These are phyloP conservation scores for Trichoderma arundinaceum DNA, from an alignment of 2,329 filamentous ascomycete genomes.

Conservation along the genomic window DNA sequence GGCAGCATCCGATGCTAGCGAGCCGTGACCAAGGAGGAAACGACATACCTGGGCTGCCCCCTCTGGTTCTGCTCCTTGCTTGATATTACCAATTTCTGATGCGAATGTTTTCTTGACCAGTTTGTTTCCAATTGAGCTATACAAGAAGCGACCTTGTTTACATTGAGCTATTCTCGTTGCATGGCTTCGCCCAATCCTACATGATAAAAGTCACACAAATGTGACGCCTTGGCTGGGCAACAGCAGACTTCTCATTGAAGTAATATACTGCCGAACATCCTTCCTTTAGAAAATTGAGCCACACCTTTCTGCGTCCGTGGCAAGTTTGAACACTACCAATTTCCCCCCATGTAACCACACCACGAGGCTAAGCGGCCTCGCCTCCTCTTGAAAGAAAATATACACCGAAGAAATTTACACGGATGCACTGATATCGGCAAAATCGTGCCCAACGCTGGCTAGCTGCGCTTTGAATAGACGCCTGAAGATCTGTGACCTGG, in stretches of 20 bases:
- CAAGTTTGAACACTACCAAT: constrained; percentile 3
- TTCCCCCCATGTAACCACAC: constrained; percentile 11
- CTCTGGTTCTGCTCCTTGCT: neutral
- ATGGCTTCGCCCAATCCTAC: neutral
- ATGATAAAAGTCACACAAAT: constrained; percentile 1
- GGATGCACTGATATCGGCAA: neutral
- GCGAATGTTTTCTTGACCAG: neutral
- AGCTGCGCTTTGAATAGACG: constrained; percentile 28
- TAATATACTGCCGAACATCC: neutral
- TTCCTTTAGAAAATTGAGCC: neutral
- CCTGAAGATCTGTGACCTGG: constrained; percentile 19
- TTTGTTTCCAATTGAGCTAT: neutral
- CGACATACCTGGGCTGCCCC: neutral
- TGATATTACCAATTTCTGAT: neutral
- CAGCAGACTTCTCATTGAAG: neutral
- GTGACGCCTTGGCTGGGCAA: neutral
- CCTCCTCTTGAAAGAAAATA: constrained; percentile 2
- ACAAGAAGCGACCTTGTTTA: neutral
- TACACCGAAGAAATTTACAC: constrained; percentile 2
- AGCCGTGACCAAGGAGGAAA: neutral
- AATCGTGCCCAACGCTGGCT: neutral
- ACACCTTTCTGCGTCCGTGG: neutral
- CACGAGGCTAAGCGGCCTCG: neutral
- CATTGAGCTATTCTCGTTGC: neutral
- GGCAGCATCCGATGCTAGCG: neutral